Percentiles rank a stretch among this genome's conserved stretches.
Conservation (phyloP, 2,329 filamentous ascomycete genomes). For the Cercospora sp. region DNA sequence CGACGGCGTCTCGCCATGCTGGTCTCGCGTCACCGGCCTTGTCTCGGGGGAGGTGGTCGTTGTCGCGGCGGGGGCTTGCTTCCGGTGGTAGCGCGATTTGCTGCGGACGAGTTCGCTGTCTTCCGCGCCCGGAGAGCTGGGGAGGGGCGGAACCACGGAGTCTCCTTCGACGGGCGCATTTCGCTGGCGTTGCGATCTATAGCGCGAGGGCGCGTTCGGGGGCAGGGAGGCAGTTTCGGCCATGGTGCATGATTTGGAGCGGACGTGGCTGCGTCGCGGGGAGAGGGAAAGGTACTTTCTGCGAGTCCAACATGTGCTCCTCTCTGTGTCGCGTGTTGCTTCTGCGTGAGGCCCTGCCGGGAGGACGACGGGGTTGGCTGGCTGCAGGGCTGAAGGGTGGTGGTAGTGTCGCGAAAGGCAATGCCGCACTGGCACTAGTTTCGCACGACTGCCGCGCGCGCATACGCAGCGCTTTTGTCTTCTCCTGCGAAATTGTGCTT, state of each 20-base stretch:
- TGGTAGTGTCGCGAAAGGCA: not conserved
- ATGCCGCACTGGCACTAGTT: not conserved
- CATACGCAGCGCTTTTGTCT: not conserved
- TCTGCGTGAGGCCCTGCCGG: not conserved
- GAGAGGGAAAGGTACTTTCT: not conserved
- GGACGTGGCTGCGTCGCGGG: not conserved
- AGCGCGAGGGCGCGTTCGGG: slow-evolving; percentile 22
- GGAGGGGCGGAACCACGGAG: slow-evolving; percentile 10
- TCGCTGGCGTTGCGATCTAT: slow-evolving; percentile 27
- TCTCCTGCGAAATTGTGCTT: slow-evolving; percentile 3
- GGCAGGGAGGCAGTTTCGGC: slow-evolving; percentile 14
- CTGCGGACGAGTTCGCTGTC: slow-evolving; percentile 32
- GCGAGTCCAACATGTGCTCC: not conserved
- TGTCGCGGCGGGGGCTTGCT: slow-evolving; percentile 21
- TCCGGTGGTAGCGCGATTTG: slow-evolving; percentile 38
- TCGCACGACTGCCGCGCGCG: not conserved
- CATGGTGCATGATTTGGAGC: slow-evolving; percentile 27
- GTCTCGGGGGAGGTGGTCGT: slow-evolving; percentile 16
- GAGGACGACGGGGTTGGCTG: not conserved
- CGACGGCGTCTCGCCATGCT: slow-evolving; percentile 20
- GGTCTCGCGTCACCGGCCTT: slow-evolving; percentile 18
- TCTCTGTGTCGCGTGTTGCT: not conserved
- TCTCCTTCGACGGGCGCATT: slow-evolving; percentile 19
- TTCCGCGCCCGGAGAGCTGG: slow-evolving; percentile 20
- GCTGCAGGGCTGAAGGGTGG: not conserved